Conservation (phyloP, 805 yeast species). For the Metschnikowia henanensis region DNA sequence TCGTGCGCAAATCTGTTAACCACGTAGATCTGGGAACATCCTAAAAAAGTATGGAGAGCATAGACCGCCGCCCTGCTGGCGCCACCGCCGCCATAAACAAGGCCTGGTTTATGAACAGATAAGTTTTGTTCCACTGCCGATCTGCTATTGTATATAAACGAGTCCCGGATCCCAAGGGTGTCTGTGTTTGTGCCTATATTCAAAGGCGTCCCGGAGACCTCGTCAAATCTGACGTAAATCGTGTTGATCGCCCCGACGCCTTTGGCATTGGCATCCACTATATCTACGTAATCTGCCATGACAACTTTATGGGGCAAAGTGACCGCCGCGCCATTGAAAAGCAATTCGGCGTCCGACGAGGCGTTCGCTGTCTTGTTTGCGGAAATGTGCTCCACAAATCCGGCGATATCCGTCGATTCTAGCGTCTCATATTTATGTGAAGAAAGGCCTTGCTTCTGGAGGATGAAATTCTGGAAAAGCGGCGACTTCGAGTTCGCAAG, state of each 20-base stretch:
- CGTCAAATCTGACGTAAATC: conserved; percentile 26
- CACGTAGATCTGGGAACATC: conserved; percentile 27
- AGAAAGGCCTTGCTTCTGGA: conserved; percentile 20
- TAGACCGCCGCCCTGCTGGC: conserved; percentile 35
- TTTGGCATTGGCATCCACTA: conserved; percentile 27
- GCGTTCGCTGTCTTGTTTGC: conserved; percentile 12
- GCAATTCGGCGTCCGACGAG: conserved; percentile 9
- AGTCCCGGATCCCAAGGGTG: conserved; percentile 31
- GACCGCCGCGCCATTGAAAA: conserved; percentile 27
- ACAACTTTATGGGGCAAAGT: conserved; percentile 34
- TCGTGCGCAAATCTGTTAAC: conserved; percentile 30
- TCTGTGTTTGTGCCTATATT: conserved; percentile 35
- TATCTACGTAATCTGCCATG: conserved; percentile 27
- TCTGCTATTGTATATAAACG: conserved; percentile 22
- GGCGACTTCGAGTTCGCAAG: conserved; percentile 30
- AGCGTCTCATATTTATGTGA: conserved; percentile 24
- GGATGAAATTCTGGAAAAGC: conserved; percentile 25
- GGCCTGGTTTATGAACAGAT: conserved; percentile 21
- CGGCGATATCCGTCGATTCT: conserved; percentile 23
- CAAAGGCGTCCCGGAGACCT: conserved; percentile 12
- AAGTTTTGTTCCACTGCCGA: conserved; percentile 10
- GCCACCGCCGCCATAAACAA: conserved; percentile 38
- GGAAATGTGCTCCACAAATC: conserved; percentile 19
- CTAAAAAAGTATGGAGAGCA: conserved; percentile 26
- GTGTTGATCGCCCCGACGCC: conserved; percentile 37